Percentiles rank a stretch among this genome's conserved stretches.
Evolutionary conservation across 23 red algal genomes (phyloP).

Genomic region (Rhodosorus marinus): DNA sequence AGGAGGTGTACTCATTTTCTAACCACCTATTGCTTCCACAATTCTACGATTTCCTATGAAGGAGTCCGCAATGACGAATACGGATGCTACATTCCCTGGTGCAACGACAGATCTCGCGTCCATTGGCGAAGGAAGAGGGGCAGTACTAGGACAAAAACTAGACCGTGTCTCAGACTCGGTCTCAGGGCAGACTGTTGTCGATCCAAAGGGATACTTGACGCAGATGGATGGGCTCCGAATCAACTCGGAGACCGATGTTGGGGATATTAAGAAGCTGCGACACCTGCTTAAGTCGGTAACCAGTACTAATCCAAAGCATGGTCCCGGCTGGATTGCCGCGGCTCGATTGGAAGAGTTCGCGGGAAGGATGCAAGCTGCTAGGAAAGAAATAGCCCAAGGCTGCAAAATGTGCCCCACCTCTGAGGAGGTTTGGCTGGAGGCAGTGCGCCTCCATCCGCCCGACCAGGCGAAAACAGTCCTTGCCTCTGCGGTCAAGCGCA

Average conservation of each 20-base stretch:
- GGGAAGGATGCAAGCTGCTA: constrained; percentile 29
- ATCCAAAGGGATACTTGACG: constrained; percentile 46
- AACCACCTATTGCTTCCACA: too few species aligned
- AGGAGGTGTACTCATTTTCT: too few species aligned
- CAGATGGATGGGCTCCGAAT: constrained; percentile 22
- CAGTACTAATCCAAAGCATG: constrained; percentile 33
- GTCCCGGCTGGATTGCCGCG: constrained; percentile 79
- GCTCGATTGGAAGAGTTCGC: constrained; percentile 58
- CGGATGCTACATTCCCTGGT: neutral
- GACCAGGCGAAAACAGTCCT: constrained; percentile 20
- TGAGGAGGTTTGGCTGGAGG: constrained; percentile 75
- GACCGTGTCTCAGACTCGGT: constrained; percentile 14
- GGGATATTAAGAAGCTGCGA: constrained; percentile 50
- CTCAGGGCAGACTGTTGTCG: constrained; percentile 17
- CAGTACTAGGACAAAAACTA: constrained; percentile 37
- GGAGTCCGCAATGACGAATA: neutral
- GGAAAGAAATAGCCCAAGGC: constrained; percentile 28
- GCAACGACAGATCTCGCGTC: constrained; percentile 41
- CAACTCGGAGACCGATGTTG: constrained; percentile 14
- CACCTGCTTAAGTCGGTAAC: constrained; percentile 41
- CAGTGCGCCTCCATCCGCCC: constrained; percentile 19
- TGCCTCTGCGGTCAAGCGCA: constrained; percentile 32
- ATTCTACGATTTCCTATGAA: too few species aligned
- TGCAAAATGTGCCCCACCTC: constrained; percentile 37
- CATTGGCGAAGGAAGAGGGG: constrained; percentile 31